Base-by-base conservation (phyloP, 257 asterid genomes). In the Gentiana straminea region DNA sequence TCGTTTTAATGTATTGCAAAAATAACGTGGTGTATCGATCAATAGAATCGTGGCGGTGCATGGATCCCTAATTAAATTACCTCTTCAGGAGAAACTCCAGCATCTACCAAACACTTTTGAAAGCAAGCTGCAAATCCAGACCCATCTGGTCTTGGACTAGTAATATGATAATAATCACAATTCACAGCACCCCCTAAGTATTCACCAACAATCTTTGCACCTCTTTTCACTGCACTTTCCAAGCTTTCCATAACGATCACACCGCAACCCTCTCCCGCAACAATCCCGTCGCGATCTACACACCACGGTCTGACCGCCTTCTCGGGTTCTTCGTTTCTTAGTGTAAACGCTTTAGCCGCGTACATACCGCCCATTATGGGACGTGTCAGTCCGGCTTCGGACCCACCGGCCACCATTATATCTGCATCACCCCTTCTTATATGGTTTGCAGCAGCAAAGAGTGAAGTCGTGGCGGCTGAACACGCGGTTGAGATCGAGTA, bases 291-390 rank as follows among this genome's bases (percentile, higher is more conserved):
- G 1, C 85, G 92, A 15, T 69, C 64, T 66, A 68, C 75, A 68
- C 82, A 92, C 95, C 92, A 82, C 0, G 89, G 92, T 68, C 95
- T 73, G 4, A 92, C 80, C 4, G 92, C 95, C 73, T n/a, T 75
- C 33, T 50, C 33, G 7, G 71, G 71, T 53, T 67, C 80, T 6
- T 67, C 72, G n/a, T 75, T 75, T 58, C 77, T 70, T 35, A 67
- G 77, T 34, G 80, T 70, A 64, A 75, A 64, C 0, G 77, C 77
- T 1, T 74, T 60, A 33, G 77, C 70, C 12, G 77, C 81, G n/a
- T 68, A 68, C 58, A 75, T 70, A 4, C 81, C 81, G 2, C 75
- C 73, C 35, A 71, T 63, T 9, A 70, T 72, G 15, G 67, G 55
- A 35, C 72, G 62, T 3, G 62, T 75, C 51, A 75, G 44, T 1